Evolutionary conservation across 176 grass and related monocot species (phyloP), one percentile per base, ranked within the genome.

Genomic region (Oryza longistaminata): DNA sequence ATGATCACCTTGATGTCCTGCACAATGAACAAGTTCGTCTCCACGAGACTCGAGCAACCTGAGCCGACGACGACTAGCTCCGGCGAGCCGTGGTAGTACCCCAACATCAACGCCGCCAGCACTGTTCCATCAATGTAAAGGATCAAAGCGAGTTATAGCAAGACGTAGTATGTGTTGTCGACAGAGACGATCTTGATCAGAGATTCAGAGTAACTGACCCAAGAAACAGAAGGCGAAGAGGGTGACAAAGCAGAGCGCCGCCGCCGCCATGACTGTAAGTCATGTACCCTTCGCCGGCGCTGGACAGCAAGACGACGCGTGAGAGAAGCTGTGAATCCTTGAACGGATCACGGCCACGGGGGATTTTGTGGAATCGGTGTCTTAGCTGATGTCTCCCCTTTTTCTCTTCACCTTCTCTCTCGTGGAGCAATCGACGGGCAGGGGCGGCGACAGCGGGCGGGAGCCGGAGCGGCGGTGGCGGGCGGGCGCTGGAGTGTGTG

Each of bases 21-120:
- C 25, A 92, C 82, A 9, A 92, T 70, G 31, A 88, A 42, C 3
- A 90, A 68, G 80, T 83, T 97, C 24, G 82, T 43, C 86, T 52
- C 85, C 74, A 94, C 14, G 58, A 94, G 85, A 76, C 65, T 85
- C 65, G 94, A 97, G 62, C 72, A 90, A 14, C 83, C 85, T 0
- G 88, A 83, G 9, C 85, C 86, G 26, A 90, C 68, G 83, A 78
- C 78, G 80, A 75, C 75, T 22, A 94, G 40, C 68, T 92, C 90
- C 67, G 29, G 79, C 3, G 83, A 34, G 53, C 88, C 83, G 48
- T 92, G 89, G 58, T 85, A 43, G 65, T 87, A 61, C 11, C 92
- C 83, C 24, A 88, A 83, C 78, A 90, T 87, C 77, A 90, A 33
- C 40, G 83, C 88, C 94, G 74, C 81, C 49, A 90, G 91, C 26